Evolutionary conservation across 257 asterid species (phyloP).

Genomic region (Nicotiana otophora): DNA sequence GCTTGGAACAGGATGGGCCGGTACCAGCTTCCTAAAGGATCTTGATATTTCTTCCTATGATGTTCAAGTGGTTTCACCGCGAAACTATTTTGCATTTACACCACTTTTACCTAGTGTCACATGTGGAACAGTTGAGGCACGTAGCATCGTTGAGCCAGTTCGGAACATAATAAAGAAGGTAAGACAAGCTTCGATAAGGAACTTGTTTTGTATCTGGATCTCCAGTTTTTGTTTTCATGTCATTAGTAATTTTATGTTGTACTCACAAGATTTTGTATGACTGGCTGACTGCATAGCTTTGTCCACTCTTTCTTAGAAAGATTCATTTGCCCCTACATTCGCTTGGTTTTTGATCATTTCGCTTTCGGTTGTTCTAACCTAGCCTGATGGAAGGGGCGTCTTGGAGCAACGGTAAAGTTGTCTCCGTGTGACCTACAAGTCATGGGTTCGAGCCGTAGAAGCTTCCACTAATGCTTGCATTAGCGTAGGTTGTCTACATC

Average conservation of each 20-base stretch:
- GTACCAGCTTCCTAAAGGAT: constrained; percentile 12
- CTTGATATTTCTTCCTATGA: constrained; percentile 15
- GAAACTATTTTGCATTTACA: constrained; percentile 16
- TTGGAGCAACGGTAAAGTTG: too few relatives aligned
- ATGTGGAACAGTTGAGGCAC: constrained; percentile 15
- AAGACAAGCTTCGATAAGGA: background rate
- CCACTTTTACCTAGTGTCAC: constrained; percentile 18
- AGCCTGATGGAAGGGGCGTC: too few relatives aligned
- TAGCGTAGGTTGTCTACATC: too few relatives aligned
- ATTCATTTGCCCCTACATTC: background rate
- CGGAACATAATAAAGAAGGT: constrained; percentile 14
- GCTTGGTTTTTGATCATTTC: background rate
- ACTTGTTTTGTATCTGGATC: background rate
- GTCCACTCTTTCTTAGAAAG: background rate
- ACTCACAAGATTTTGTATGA: background rate
- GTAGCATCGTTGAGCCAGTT: constrained; percentile 16
- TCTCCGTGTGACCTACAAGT: too few relatives aligned
- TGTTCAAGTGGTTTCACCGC: constrained; percentile 9
- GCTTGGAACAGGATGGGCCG: constrained; percentile 22
- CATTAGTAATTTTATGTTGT: background rate
- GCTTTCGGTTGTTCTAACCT: background rate
- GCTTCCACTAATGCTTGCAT: too few relatives aligned
- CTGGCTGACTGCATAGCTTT: background rate
- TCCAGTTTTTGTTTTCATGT: background rate
- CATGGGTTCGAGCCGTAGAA: too few relatives aligned